Percentiles rank a stretch among this genome's conserved stretches.
Conservation (phyloP, 768 basidiomycete genomes). For the Serendipita sp. region DNA sequence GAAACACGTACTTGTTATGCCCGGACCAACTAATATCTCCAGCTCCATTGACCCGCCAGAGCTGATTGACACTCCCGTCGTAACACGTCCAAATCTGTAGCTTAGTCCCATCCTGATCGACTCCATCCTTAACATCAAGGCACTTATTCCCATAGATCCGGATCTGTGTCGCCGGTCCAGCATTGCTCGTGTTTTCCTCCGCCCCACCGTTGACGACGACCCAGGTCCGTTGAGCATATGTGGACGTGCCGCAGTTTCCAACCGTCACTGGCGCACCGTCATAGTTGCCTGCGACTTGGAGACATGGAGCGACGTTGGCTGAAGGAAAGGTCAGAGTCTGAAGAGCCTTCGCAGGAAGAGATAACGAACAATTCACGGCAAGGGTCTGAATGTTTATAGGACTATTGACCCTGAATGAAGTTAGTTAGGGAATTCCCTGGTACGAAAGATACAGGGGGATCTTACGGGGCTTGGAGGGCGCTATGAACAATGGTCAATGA, state of each 20-base stretch:
- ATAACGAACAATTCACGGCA: neutral
- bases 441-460: neutral
- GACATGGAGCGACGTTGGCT: neutral
- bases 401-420: neutral
- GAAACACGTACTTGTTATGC: neutral
- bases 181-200: neutral
- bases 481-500: neutral
- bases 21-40: neutral
- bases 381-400: neutral
- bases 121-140: neutral
- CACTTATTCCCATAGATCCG: neutral
- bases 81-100: neutral
- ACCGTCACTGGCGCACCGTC: neutral
- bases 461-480: neutral
- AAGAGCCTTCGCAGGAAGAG: neutral
- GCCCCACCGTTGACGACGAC: neutral
- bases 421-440: neutral
- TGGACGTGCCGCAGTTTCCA: neutral
- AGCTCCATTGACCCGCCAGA: neutral
- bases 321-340: neutral
- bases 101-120: neutral
- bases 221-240: neutral
- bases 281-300: neutral
- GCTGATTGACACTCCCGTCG: neutral
- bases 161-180: neutral